Evolutionary conservation across 2,329 filamentous ascomycete genomes (phyloP), one percentile per base, ranked within the genome.

Genomic region (Sporothrix globosa): DNA sequence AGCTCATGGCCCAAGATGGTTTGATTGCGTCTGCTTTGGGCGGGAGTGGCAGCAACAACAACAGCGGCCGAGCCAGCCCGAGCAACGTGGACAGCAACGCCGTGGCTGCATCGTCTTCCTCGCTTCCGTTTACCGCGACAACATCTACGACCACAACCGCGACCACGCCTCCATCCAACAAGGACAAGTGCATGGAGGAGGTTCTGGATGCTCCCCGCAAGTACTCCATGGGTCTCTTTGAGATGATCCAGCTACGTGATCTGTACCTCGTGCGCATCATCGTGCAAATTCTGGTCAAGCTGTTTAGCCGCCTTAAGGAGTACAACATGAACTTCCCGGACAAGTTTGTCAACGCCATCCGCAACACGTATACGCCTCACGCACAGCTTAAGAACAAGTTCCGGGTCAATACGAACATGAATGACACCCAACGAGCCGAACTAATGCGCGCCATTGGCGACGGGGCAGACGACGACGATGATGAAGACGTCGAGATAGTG

Each of bases 171-270:
- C 73, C 52, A 21, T 39, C 70, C 9, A 76, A 76, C 69, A 80
- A 71, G 30, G 67, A 66, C n/a, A 44, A 46, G 4, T 54, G 67
- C 39, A 81, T 83, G 79, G 80, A 77, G 68, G 76, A 75, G 68
- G 84, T 93, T 41, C 82, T 95, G 21, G 85, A 89, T 67, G 83
- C 88, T 17, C 91, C 92, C 2, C 88, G 87, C 5, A 80, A 80
- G 67, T 86, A 81, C 67, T 83, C 92, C 13, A 87, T 91, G 78
- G 88, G 88, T 19, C 90, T 97, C 80, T 90, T 91, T 50, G 92
- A 91, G 77, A 97, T 97, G 93, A 86, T 99, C 69, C 89, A 96
- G 70, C 85, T 99, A 4, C 91, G 95, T 73, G 96, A 99, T 78
- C 86, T 89, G 69, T 97, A 93, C 80, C 86, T 99, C 9, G 90